These are phyloP conservation scores for Picocystis salinarum DNA, from an alignment of 139 green algal species.

Conservation along the genomic window DNA sequence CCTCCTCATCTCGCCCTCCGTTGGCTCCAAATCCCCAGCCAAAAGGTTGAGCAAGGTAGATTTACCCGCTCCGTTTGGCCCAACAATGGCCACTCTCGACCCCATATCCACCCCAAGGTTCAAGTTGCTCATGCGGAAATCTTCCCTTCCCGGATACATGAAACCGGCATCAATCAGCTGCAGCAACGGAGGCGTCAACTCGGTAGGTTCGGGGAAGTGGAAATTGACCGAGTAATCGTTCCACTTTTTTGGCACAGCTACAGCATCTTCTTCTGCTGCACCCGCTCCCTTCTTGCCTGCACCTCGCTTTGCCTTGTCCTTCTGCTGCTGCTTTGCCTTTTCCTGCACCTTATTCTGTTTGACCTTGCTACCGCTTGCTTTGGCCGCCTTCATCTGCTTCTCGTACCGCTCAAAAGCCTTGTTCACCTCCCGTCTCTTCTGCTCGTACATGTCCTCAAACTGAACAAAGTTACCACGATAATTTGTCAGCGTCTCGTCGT, in stretches of 20 bases:
- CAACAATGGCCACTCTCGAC: constrained; percentile 79
- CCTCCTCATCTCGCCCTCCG: constrained; percentile 57
- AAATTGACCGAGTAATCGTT: constrained; percentile 75
- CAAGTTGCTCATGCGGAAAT: constrained; percentile 61
- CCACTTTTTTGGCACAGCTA: constrained; percentile 36
- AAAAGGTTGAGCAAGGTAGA: constrained; percentile 96
- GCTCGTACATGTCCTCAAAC: constrained; percentile 99
- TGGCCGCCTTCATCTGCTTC: constrained; percentile 28
- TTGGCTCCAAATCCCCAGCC: constrained; percentile 75
- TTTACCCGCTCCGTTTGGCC: constrained; percentile 83
- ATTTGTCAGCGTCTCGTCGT: constrained; percentile 82
- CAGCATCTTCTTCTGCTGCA: constrained; percentile 16
- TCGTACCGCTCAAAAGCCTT: constrained; percentile 61
- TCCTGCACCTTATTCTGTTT: constrained; percentile 37
- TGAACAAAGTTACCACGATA: constrained; percentile 77
- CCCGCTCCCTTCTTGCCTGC: constrained; percentile 12
- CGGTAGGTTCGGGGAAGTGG: constrained; percentile 86
- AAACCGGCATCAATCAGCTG: constrained; percentile 72
- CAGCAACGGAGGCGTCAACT: constrained; percentile 67
- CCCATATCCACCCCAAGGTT: constrained; percentile 99
- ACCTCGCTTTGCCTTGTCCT: constrained; percentile 22
- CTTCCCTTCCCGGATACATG: constrained; percentile 62
- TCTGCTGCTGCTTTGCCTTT: constrained; percentile 16
- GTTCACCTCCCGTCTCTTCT: constrained; percentile 80
- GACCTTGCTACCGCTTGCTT: constrained; percentile 36